These are phyloP conservation scores for Scedosporium boydii DNA, from an alignment of 2,329 filamentous ascomycete genomes.

Conservation along the genomic window DNA sequence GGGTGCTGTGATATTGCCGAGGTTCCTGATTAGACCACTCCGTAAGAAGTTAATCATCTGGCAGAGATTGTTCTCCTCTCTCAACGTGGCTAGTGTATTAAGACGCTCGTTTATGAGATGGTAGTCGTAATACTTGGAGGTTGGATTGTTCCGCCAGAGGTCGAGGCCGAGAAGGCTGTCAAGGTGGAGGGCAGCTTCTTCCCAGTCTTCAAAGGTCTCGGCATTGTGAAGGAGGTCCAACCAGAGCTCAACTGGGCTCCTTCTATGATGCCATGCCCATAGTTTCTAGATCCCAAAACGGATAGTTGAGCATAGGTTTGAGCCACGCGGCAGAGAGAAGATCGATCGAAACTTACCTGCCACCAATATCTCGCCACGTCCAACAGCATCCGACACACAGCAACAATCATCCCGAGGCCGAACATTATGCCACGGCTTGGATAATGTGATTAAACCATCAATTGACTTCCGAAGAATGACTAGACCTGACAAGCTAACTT, in stretches of 20 bases:
- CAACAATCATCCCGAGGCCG: slow-evolving; percentile 30
- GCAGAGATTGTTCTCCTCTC: slow-evolving; percentile 63
- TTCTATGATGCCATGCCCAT: slow-evolving; percentile 50
- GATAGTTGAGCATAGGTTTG: not conserved
- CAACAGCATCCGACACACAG: slow-evolving; percentile 47
- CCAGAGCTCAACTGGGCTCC: slow-evolving; percentile 55
- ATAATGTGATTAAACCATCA: not conserved
- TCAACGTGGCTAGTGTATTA: slow-evolving; percentile 57
- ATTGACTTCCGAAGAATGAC: not conserved
- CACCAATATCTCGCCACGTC: slow-evolving; percentile 57
- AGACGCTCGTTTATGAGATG: slow-evolving; percentile 71
- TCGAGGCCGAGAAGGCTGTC: slow-evolving; percentile 75
- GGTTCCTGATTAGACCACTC: slow-evolving; percentile 69
- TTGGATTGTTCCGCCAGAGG: slow-evolving; percentile 75
- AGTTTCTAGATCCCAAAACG: slow-evolving; percentile 1
- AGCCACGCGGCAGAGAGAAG: not conserved
- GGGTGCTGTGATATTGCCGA: slow-evolving; percentile 76
- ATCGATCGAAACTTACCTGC: slow-evolving; percentile 31
- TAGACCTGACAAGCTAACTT: not conserved
- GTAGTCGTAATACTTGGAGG: slow-evolving; percentile 78
- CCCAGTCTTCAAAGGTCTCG: slow-evolving; percentile 74
- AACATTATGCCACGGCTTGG: slow-evolving; percentile 12
- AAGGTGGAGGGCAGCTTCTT: slow-evolving; percentile 72
- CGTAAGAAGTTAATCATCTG: slow-evolving; percentile 70
- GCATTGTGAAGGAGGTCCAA: slow-evolving; percentile 57